Evolutionary conservation across 306 rosid species (phyloP).

Genomic region (Senna tora): DNA sequence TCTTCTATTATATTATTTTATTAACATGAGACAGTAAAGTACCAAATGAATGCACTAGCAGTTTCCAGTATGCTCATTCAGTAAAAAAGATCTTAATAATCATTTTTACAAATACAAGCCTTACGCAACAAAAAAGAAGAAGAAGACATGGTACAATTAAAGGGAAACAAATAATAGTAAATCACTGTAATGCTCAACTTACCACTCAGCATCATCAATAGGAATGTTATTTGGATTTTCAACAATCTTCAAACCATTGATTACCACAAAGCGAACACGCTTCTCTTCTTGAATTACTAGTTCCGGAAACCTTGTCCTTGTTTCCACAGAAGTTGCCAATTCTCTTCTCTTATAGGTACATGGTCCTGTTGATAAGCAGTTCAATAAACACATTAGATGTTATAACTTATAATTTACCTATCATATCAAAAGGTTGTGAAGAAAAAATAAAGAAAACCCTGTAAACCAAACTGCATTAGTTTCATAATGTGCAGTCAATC

Average conservation of each 20-base stretch:
- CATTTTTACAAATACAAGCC: constrained; percentile 13
- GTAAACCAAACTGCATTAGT: neutral
- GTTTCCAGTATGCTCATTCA: neutral
- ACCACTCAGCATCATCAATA: constrained; percentile 85
- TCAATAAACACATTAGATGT: constrained; percentile 28
- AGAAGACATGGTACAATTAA: neutral
- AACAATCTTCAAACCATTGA: constrained; percentile 84
- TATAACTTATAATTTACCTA: neutral
- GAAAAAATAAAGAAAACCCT: constrained; percentile 4
- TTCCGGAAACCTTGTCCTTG: constrained; percentile 91
- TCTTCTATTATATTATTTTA: neutral
- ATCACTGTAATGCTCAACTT: constrained; percentile 35
- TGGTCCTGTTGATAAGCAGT: constrained; percentile 56
- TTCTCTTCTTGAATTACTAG: constrained; percentile 94
- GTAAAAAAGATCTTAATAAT: constrained; percentile 1
- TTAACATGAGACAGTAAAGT: neutral
- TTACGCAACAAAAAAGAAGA: constrained; percentile 21
- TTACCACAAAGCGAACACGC: constrained; percentile 95
- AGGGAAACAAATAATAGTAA: constrained; percentile 4
- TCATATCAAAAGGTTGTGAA: neutral
- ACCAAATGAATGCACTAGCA: neutral
- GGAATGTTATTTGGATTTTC: constrained; percentile 76
- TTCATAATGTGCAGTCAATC: neutral
- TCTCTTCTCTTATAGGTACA: constrained; percentile 86
- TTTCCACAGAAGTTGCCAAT: constrained; percentile 89